phyloP scores from a whole-genome alignment of 164 flowering plant species.

The Magnolia sinica region DNA sequence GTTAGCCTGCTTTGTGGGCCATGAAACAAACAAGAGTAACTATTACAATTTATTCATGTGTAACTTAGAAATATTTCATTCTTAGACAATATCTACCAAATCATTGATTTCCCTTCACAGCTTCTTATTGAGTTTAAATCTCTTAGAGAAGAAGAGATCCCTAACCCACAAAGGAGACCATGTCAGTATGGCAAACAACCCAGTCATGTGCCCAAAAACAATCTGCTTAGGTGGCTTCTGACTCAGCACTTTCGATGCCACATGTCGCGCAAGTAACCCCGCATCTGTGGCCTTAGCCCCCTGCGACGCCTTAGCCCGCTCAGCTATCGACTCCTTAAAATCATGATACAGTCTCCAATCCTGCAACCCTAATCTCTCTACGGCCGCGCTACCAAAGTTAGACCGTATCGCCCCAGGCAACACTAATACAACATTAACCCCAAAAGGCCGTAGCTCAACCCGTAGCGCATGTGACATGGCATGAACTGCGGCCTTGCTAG shows the following conservation, averaged over 20 bases:
- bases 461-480: slow-evolving; percentile 52
- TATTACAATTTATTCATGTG: too few species aligned
- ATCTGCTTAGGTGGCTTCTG: slow-evolving; percentile 56
- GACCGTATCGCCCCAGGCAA: slow-evolving; percentile 58
- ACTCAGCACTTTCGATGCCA: slow-evolving; percentile 49
- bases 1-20: too few species aligned
- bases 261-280: slow-evolving; percentile 50
- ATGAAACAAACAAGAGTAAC: too few species aligned
- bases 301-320: slow-evolving; percentile 62
- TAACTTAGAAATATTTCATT: too few species aligned
- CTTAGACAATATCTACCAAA: too few species aligned
- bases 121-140: slow-evolving; percentile 36
- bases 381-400: slow-evolving; percentile 39
- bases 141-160: slow-evolving; percentile 46
- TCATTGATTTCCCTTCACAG: neutral
- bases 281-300: slow-evolving; percentile 48
- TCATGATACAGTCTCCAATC: slow-evolving; percentile 57
- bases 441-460: slow-evolving; percentile 54
- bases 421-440: slow-evolving; percentile 54
- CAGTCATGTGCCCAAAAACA: slow-evolving; percentile 56
- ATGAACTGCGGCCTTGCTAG: slow-evolving; percentile 59
- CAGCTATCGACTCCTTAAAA: slow-evolving; percentile 47
- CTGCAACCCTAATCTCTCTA: slow-evolving; percentile 26
- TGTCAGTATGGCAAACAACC: slow-evolving; percentile 43
- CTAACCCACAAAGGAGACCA: slow-evolving; percentile 61